Base-by-base conservation (phyloP, 1,139 yeast species). In the Pneumocystis sp. region DNA sequence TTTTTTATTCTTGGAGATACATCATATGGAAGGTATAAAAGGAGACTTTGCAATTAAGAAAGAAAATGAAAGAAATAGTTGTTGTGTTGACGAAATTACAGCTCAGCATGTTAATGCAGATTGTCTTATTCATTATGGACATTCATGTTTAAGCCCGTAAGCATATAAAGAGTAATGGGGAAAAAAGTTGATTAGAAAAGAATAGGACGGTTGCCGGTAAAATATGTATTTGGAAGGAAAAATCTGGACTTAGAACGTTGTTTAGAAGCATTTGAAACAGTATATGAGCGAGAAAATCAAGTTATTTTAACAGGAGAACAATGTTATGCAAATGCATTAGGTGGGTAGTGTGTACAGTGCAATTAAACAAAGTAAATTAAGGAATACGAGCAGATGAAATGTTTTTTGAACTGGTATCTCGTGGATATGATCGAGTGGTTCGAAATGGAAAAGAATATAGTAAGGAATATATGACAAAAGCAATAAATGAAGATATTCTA, bases 61-160 rank as follows among this genome's bases (percentile, higher is more conserved):
- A 1, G 3, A 50, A 50, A 8, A 10, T 31, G 39, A 12, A 25
- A 31, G 12, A 35, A 21, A 25, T 31, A 59, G 96, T 0, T 93
- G 98, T 74, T 93, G 99, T 77, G 87, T 93, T 19, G 99, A 93
- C 74, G 97, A 90, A 72, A 96, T 93, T 31, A 97, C 98, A 0
- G 96, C 97, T 0, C 91, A 87, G 72, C 99, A 93, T 75, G 96
- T 93, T 15, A 74, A 78, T 7, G 93, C 96, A 31, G 96, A 91
- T 69, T 76, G 87, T 12, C 89, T 95, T 40, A 84, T 91, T 0
- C 98, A 93, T 75, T 89, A 90, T 74, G 99, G 99, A 3, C 95
- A 89, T 73, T 95, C 97, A 0, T 93, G 98, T 74, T 76, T 93
- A 71, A 90, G 87, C 70, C 86, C 91, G 85, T 89, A 6, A 80